These are phyloP conservation scores for Aspergillus glaucus DNA, from an alignment of 2,329 filamentous ascomycete species.

Conservation along the genomic window DNA sequence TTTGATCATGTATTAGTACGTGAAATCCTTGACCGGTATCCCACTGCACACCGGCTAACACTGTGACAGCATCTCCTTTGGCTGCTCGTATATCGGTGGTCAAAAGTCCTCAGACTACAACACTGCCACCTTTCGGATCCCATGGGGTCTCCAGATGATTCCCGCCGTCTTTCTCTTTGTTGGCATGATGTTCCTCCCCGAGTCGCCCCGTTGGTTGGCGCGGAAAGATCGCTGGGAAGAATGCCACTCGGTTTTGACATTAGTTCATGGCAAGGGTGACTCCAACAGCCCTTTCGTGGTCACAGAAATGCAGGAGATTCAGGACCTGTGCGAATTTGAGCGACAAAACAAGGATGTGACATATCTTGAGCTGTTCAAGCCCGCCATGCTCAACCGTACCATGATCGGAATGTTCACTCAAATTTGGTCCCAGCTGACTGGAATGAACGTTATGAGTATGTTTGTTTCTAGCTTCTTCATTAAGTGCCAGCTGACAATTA, in stretches of 20 bases:
- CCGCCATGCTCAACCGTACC: slow-evolving; percentile 67
- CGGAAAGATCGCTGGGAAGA: slow-evolving; percentile 56
- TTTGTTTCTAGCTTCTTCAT: background rate
- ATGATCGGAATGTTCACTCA: slow-evolving; percentile 66
- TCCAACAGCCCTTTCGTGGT: slow-evolving; percentile 58
- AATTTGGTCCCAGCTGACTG: slow-evolving; percentile 69
- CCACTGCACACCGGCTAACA: background rate
- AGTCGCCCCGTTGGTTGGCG: slow-evolving; percentile 59
- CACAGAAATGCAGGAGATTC: slow-evolving; percentile 65
- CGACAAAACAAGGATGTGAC: slow-evolving; percentile 61
- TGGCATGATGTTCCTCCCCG: slow-evolving; percentile 49
- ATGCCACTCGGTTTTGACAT: slow-evolving; percentile 42
- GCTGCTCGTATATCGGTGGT: slow-evolving; percentile 55
- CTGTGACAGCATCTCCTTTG: slow-evolving; percentile 46
- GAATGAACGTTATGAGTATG: slow-evolving; percentile 65
- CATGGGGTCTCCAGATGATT: slow-evolving; percentile 60
- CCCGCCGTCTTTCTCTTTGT: slow-evolving; percentile 53
- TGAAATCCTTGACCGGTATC: background rate
- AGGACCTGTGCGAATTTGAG: slow-evolving; percentile 68
- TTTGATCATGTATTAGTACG: slow-evolving; percentile 60
- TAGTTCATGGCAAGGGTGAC: slow-evolving; percentile 62
- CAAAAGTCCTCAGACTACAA: slow-evolving; percentile 19
- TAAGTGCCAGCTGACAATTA: too few relatives aligned
- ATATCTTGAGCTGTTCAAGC: slow-evolving; percentile 66
- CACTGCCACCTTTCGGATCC: slow-evolving; percentile 54